Evolutionary conservation across 169 alveolate genomes (phyloP), one percentile per base, ranked within the genome.

Genomic region (Babesia bigemina): DNA sequence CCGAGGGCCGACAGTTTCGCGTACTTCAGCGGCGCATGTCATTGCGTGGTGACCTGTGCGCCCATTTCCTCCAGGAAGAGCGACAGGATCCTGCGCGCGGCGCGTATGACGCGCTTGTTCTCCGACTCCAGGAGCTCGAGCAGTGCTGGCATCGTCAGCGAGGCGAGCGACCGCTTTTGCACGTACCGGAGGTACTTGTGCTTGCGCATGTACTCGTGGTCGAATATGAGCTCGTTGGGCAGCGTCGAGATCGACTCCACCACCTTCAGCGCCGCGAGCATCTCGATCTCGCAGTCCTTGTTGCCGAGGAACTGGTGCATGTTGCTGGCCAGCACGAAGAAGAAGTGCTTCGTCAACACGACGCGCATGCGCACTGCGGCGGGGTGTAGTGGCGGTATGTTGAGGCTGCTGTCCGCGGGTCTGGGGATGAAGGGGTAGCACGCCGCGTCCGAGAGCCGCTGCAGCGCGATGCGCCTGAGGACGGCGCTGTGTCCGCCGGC

Each of bases 191-290:
- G 71, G 61, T 60, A 61, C 53, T 28, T 22, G 62, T 71, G 81
- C 49, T 58, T 39, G 28, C 33, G 29, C 13, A 71, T 2, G 19
- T 71, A 58, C 50, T 28, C 73, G 36, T n/a, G 24, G 19, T 59
- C 72, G 61, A 58, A 71, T 17, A 71, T 11, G 49, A 61, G 28
- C 39, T 71, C 72, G 71, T 28, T 58, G 19, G 81, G 81, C n/a
- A 61, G 56, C 22, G 81, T 71, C 49, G 21, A 12, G 26, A 39
- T 71, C 19, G 72, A 10, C 72, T 71, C 81, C 70, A 61, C 44
- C 33, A 71, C 33, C 62, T 71, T 72, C 70, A 71, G 49, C 26
- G 81, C 81, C 29, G 81, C 81, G 28, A 71, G 57, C 26, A 60
- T 52, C 55, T 71, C 81, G 6, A 71, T 61, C 21, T 71, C 81